Percentiles rank a stretch among this genome's conserved stretches.
phyloP scores from a whole-genome alignment of 2,329 filamentous ascomycete species.

The Rhexocercosporidium sp. region DNA sequence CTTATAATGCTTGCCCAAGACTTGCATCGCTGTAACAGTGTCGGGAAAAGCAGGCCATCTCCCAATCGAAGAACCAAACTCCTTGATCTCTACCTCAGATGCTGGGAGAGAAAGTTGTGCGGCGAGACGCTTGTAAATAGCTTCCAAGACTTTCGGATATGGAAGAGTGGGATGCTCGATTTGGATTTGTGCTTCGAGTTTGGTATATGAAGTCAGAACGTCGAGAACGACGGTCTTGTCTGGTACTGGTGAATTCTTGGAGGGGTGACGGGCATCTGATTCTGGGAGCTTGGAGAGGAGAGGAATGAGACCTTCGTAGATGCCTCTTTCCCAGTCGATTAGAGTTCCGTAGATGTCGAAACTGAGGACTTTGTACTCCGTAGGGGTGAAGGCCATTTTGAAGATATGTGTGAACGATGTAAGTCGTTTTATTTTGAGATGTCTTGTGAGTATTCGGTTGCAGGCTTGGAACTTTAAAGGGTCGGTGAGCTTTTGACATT shows the following conservation, averaged over 20 bases:
- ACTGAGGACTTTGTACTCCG: constrained; percentile 31
- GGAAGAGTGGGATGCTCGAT: constrained; percentile 53
- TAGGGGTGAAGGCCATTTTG: constrained; percentile 30
- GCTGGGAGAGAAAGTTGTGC: constrained; percentile 40
- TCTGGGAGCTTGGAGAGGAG: constrained; percentile 29
- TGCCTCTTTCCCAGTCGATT: constrained; percentile 77
- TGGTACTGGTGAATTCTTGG: constrained; percentile 6
- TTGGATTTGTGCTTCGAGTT: constrained; percentile 44
- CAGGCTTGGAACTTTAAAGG: not conserved
- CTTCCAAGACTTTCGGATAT: constrained; percentile 57
- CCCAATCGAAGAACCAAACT: constrained; percentile 51
- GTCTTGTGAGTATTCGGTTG: not conserved
- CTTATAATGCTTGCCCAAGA: constrained; percentile 51
- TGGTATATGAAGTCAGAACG: constrained; percentile 27
- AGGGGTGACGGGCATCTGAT: constrained; percentile 26
- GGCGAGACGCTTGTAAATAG: constrained; percentile 45
- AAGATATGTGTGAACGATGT: not conserved
- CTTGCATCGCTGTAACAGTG: constrained; percentile 51
- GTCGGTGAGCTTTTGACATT: not conserved
- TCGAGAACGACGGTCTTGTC: constrained; percentile 11
- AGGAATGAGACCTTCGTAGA: constrained; percentile 58
- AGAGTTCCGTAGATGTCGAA: constrained; percentile 82
- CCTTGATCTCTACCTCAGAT: constrained; percentile 39
- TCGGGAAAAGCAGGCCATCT: constrained; percentile 56
- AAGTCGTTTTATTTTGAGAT: not conserved